A percentile compares a stretch with the other conserved stretches of the same genome.
phyloP scores from a whole-genome alignment of 306 rosid species.

The Rosa chinensis region DNA sequence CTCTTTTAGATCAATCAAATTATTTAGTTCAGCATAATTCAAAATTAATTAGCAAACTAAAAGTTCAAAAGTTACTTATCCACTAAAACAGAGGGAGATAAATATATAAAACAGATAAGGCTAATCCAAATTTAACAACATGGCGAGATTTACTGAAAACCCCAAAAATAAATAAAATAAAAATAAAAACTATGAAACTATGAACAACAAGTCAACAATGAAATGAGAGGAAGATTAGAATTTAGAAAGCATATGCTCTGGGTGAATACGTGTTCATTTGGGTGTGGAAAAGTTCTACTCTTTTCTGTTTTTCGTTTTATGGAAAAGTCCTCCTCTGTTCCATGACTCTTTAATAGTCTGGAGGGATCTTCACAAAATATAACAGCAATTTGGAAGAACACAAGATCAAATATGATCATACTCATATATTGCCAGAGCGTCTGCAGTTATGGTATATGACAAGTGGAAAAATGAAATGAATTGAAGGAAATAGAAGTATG shows the following conservation, averaged over 20 bases:
- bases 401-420: background rate
- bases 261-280: background rate
- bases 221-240: background rate
- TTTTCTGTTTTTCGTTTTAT: background rate
- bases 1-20: background rate
- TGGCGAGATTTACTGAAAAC: background rate
- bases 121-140: background rate
- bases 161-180: background rate
- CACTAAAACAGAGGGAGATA: constrained; percentile 5
- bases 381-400: background rate
- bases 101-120: background rate
- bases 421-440: background rate
- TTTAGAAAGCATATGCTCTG: background rate
- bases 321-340: background rate
- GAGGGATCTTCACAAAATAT: background rate
- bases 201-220: background rate
- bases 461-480: background rate
- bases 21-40: background rate
- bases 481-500: background rate
- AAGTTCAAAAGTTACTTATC: background rate
- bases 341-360: background rate
- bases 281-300: background rate
- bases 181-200: background rate
- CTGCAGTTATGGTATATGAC: background rate
- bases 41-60: background rate